Conservation (phyloP, 1,139 yeast species). For the Entelexis sorbosivorans region DNA sequence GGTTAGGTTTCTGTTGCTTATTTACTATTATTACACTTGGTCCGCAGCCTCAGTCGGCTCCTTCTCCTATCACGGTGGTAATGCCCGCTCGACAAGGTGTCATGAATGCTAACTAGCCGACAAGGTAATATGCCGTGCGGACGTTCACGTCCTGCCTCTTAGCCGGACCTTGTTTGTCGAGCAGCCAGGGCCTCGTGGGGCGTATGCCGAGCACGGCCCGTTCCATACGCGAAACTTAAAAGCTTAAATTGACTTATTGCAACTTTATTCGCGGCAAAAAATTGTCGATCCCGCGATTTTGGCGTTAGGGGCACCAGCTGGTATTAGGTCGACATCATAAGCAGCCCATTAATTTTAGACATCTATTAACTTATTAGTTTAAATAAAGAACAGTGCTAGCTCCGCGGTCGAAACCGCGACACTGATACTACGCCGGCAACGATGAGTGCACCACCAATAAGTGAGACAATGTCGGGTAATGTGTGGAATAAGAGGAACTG, state of each 20-base stretch:
- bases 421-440: conserved; percentile 7
- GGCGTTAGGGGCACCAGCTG: background rate
- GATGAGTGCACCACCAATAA: conserved; percentile 11
- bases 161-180: too few relatives aligned
- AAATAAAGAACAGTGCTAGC: background rate
- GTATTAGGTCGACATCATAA: background rate
- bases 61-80: too few relatives aligned
- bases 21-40: too few relatives aligned
- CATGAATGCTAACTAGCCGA: too few relatives aligned
- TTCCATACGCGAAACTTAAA: background rate
- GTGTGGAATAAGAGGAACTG: conserved; percentile 6
- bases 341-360: too few relatives aligned
- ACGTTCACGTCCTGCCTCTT: too few relatives aligned
- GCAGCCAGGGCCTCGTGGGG: too few relatives aligned
- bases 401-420: background rate
- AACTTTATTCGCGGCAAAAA: background rate
- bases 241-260: background rate
- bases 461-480: conserved; percentile 8
- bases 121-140: too few relatives aligned
- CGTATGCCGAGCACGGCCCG: too few relatives aligned
- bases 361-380: background rate
- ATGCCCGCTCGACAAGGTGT: too few relatives aligned
- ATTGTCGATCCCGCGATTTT: background rate
- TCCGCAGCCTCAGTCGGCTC: too few relatives aligned
- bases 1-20: background rate